Conservation (phyloP, 2,329 filamentous ascomycete species). For the Fusarium metavorans region DNA sequence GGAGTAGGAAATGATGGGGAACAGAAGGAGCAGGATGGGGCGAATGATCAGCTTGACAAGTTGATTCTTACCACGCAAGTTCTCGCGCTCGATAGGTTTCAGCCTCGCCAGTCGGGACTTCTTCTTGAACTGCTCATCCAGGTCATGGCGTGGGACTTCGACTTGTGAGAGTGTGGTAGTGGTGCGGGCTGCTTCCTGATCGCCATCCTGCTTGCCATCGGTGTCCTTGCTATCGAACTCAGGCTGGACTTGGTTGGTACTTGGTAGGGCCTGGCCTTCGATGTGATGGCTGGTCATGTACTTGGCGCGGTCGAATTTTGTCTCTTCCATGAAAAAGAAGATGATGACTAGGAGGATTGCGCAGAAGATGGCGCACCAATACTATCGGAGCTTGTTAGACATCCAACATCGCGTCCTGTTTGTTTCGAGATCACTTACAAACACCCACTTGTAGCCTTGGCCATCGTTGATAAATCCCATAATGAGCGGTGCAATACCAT, state of each 20-base stretch:
- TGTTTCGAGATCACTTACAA: not conserved
- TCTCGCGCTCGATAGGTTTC: not conserved
- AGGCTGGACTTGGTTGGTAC: not conserved
- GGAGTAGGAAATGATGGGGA: not conserved
- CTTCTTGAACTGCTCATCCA: not conserved
- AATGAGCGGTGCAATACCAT: not conserved
- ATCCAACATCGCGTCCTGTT: not conserved
- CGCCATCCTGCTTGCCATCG: not conserved
- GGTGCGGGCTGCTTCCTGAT: not conserved
- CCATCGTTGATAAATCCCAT: not conserved
- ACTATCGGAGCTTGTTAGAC: not conserved
- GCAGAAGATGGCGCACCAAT: not conserved
- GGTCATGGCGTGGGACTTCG: not conserved
- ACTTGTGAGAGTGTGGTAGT: not conserved
- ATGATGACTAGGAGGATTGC: not conserved
- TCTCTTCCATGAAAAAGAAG: conserved; percentile 1
- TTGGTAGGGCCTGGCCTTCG: not conserved
- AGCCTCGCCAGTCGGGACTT: not conserved
- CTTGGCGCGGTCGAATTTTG: not conserved
- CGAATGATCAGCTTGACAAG: not conserved
- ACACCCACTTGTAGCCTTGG: not conserved
- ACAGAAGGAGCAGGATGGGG: not conserved
- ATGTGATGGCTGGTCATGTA: not conserved
- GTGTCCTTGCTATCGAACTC: not conserved
- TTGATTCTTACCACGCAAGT: not conserved